phyloP scores from a whole-genome alignment of 805 yeast species.

The Suhomyces kilbournensis region DNA sequence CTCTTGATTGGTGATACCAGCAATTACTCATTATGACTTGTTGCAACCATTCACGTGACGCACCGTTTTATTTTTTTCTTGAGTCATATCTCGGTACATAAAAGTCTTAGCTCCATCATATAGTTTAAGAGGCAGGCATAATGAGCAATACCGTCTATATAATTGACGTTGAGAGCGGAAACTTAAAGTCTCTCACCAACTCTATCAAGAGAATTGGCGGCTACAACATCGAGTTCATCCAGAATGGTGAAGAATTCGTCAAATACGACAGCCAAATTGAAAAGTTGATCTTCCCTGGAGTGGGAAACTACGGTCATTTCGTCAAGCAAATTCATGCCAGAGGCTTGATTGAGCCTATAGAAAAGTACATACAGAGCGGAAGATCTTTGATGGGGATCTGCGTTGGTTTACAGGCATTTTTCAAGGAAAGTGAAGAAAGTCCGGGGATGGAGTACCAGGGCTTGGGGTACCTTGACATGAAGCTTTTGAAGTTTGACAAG shows the following conservation, averaged over 20 bases:
- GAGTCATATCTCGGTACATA: background rate
- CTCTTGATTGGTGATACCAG: background rate
- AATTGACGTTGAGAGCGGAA: constrained; percentile 93
- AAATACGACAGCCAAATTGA: constrained; percentile 41
- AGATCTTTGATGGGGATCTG: constrained; percentile 94
- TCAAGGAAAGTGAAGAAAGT: constrained; percentile 71
- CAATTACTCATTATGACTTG: background rate
- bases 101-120: background rate
- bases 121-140: background rate
- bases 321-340: constrained; percentile 63
- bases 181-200: constrained; percentile 81
- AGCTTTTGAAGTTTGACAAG: constrained; percentile 54
- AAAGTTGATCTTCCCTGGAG: constrained; percentile 86
- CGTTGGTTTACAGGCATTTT: constrained; percentile 90
- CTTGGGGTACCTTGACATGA: constrained; percentile 43
- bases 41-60: background rate
- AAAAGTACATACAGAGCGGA: constrained; percentile 67
- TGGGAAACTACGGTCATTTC: constrained; percentile 95
- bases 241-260: constrained; percentile 53
- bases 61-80: background rate
- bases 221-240: constrained; percentile 60
- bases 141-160: constrained; percentile 50
- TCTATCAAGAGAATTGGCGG: constrained; percentile 76
- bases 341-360: constrained; percentile 64
- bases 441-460: constrained; percentile 61